A percentile compares a stretch with the other conserved stretches of the same genome.
phyloP scores from a whole-genome alignment of 1,284 basidiomycete species.

The Apiotrichum porosum region DNA sequence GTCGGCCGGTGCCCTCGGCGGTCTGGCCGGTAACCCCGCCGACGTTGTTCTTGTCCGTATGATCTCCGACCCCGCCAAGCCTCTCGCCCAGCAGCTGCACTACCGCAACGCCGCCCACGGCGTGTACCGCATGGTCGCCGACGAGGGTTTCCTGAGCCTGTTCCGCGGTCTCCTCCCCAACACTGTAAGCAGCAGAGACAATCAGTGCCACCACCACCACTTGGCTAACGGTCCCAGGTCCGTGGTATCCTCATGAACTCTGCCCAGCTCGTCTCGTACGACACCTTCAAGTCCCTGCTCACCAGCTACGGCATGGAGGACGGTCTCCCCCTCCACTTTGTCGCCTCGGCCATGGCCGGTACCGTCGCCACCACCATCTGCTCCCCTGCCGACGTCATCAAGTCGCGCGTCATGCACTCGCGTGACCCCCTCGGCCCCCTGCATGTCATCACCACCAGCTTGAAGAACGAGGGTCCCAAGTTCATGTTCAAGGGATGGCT shows the following conservation, averaged over 20 bases:
- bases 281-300: conserved; percentile 55
- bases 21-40: conserved; percentile 45
- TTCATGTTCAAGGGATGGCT: conserved; percentile 57
- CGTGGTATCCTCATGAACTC: conserved; percentile 55
- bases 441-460: conserved; percentile 21
- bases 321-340: conserved; percentile 52
- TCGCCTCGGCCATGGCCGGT: conserved; percentile 52
- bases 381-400: conserved; percentile 52
- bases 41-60: conserved; percentile 39
- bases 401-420: conserved; percentile 52
- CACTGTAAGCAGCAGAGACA: conserved; percentile 40
- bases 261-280: conserved; percentile 53
- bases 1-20: conserved; percentile 41
- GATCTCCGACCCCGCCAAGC: conserved; percentile 45
- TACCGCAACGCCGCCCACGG: conserved; percentile 51
- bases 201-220: not conserved
- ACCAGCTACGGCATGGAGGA: conserved; percentile 45
- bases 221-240: conserved; percentile 25
- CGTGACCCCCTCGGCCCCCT: conserved; percentile 28
- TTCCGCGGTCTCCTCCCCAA: conserved; percentile 53
- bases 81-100: conserved; percentile 31
- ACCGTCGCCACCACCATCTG: conserved; percentile 55
- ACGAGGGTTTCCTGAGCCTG: conserved; percentile 50
- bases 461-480: conserved; percentile 43
- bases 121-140: conserved; percentile 48